phyloP scores from a whole-genome alignment of 192 early-diverging fungal species.

The Coemansia sp. region DNA sequence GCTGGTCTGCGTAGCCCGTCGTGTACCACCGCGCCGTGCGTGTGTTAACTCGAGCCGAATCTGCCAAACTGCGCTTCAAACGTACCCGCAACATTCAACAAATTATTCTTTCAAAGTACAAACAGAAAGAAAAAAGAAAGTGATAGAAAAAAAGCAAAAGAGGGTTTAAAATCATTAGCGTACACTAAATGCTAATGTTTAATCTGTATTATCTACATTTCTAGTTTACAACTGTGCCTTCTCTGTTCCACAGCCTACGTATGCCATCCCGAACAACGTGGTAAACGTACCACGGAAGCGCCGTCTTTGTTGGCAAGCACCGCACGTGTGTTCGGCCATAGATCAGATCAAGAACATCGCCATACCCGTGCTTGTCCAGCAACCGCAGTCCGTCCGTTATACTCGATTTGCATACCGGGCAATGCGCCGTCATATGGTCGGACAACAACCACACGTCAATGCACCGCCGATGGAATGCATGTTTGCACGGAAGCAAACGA shows the following conservation, averaged over 20 bases:
- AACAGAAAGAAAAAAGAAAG: slow-evolving; percentile 3
- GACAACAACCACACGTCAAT: slow-evolving; percentile 76
- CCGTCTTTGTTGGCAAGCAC: background rate
- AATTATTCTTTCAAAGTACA: background rate
- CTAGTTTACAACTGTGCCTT: no score
- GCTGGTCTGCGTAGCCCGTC: slow-evolving; percentile 7
- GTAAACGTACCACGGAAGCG: no score
- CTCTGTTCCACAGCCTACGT: slow-evolving; percentile 16
- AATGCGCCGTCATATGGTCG: slow-evolving; percentile 64
- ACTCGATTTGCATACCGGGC: slow-evolving; percentile 74
- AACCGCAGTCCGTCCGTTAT: slow-evolving; percentile 31
- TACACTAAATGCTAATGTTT: no score
- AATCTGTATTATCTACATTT: no score
- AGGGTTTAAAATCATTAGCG: no score
- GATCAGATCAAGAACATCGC: slow-evolving; percentile 23
- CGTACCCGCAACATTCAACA: no score
- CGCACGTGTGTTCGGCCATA: background rate
- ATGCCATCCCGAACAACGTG: background rate
- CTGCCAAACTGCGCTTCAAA: no score
- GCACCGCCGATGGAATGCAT: slow-evolving; percentile 79
- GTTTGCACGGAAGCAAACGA: slow-evolving; percentile 67
- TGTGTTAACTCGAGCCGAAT: no score
- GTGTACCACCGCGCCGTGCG: background rate
- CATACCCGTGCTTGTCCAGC: slow-evolving; percentile 39
- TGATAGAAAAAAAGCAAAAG: no score